Conservation (phyloP, 2,329 filamentous ascomycete genomes). For the Fusarium tanahbumbuense region DNA sequence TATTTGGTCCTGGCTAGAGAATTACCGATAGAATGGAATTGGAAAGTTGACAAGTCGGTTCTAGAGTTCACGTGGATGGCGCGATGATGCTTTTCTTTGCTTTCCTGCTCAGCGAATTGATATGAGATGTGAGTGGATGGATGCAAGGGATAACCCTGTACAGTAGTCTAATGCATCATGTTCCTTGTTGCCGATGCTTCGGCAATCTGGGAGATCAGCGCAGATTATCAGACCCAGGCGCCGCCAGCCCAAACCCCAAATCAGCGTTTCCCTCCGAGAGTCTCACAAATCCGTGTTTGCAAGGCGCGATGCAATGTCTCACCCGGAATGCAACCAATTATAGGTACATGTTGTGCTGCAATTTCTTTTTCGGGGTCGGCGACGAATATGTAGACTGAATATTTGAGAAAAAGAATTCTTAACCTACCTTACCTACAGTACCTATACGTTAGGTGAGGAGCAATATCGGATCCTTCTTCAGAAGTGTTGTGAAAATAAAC, state of each 20-base stretch:
- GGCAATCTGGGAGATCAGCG: constrained; percentile 18
- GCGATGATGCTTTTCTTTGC: neutral
- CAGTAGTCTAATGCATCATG: neutral
- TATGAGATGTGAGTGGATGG: neutral
- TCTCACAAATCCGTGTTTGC: neutral
- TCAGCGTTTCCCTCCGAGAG: neutral
- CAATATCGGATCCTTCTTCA: neutral
- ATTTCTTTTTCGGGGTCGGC: constrained; percentile 17
- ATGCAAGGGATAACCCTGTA: neutral
- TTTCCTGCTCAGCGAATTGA: neutral
- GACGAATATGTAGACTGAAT: neutral
- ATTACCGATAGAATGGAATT: neutral
- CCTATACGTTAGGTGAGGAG: neutral
- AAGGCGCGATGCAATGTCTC: constrained; percentile 30
- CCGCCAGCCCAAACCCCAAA: constrained; percentile 1
- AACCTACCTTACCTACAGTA: neutral
- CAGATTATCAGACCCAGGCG: neutral
- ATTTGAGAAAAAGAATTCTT: neutral
- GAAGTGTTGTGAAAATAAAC: neutral
- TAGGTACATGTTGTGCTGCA: neutral
- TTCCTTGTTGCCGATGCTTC: constrained; percentile 23
- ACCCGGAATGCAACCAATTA: constrained; percentile 26
- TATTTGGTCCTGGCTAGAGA: neutral
- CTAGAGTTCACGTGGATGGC: neutral
- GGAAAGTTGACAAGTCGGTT: neutral